Evolutionary conservation across 768 basidiomycete species (phyloP), one percentile per base, ranked within the genome.

Genomic region (Symmetrospora coprosmae): DNA sequence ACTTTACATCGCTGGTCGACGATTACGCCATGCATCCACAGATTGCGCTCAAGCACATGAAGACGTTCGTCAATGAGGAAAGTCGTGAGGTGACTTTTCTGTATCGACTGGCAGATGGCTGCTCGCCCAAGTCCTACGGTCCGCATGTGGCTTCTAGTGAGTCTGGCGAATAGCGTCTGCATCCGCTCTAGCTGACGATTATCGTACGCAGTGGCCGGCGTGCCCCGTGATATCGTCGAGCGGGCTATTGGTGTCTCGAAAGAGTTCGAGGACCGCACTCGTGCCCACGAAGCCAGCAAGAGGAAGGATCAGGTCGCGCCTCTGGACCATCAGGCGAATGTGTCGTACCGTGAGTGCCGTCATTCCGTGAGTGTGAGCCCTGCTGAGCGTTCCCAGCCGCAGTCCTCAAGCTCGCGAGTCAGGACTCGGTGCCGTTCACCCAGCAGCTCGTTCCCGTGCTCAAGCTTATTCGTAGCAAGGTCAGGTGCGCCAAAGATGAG

Each of bases 41-140:
- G 60, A 86, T 97, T 66, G 78, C 87, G 58, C 86, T 83, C 56
- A 92, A 92, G 84, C 83, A 94, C 72, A 96, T 99, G 94, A 79
- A 84, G 19, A 96, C 92, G 0, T 77, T 86, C 47, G 85, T 97
- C 6, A 87, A 96, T 66, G 89, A 96, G 50, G 85, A 87, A 65
- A 87, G 86, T 70, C 81, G 84, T 52, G 86, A 87, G 75, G 90
- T 86, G 64, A 41, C 77, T 19, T 97, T 96, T 76, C 77, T 96
- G 19, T 97, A 92, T 77, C 94, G 96, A 75, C 81, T 97, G 31
- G 80, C 47, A 17, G 60, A 65, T n/a, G 60, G 50, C 14, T 82
- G 82, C n/a, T 87, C 88, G 0, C 80, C 82, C 33, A 86, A 84
- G 17, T 89, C 88, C 0, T 91, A 91, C 67, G 89, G 87, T 8